Conservation (phyloP, 192 early-diverging fungal species). For the Backusella psychrophila region DNA sequence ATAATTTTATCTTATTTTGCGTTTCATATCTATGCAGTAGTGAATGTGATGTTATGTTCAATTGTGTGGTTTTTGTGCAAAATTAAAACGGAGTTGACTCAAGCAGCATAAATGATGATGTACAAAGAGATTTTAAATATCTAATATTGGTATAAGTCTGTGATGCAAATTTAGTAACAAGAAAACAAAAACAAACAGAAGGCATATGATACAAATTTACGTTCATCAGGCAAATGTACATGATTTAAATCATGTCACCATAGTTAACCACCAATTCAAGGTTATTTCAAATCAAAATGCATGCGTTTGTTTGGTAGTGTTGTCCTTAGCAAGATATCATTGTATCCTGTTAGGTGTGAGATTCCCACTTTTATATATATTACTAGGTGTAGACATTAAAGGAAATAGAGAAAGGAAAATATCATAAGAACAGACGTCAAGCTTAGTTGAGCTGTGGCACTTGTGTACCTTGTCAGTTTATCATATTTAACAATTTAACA, state of each 20-base stretch:
- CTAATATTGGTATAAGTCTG: neutral
- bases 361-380: too few relatives aligned
- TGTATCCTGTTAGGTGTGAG: too few relatives aligned
- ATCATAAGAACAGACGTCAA: neutral
- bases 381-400: too few relatives aligned
- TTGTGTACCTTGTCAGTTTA: neutral
- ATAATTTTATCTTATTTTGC: neutral
- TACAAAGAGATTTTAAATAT: neutral
- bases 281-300: too few relatives aligned
- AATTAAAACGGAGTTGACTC: neutral
- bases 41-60: neutral
- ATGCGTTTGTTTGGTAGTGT: too few relatives aligned
- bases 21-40: neutral
- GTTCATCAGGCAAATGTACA: neutral
- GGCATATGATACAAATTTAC: neutral
- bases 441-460: neutral
- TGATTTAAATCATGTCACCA: neutral
- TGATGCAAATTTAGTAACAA: neutral
- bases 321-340: too few relatives aligned
- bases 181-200: neutral
- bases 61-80: neutral
- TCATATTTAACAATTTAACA: neutral
- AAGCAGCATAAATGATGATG: neutral
- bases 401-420: too few relatives aligned
- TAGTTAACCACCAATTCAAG: too few relatives aligned